Evolutionary conservation across 2,329 filamentous ascomycete species (phyloP).

Genomic region (Orbilia quercus): DNA sequence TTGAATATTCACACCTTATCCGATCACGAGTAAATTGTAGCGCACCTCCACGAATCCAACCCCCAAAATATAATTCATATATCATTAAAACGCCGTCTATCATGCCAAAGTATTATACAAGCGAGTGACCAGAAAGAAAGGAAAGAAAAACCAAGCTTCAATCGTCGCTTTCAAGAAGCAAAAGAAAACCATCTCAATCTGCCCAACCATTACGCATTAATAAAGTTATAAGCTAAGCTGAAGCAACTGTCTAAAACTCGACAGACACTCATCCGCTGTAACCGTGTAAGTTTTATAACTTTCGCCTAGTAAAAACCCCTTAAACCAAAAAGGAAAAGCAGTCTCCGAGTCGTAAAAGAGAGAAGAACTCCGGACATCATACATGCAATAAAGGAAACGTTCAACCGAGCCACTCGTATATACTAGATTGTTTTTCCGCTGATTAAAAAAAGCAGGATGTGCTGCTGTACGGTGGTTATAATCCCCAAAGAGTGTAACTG

Average conservation of each 20-base stretch:
- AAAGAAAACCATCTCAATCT: slow-evolving; percentile 19
- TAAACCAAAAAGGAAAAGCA: slow-evolving; percentile 7
- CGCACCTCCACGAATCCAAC: neutral
- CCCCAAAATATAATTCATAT: neutral
- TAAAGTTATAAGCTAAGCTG: slow-evolving; percentile 4
- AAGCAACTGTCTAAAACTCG: neutral
- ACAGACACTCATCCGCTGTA: neutral
- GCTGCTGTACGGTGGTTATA: neutral
- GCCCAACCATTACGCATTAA: slow-evolving; percentile 52
- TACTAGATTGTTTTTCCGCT: slow-evolving; percentile 5
- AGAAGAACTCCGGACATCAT: slow-evolving; percentile 43
- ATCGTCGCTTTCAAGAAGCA: slow-evolving; percentile 1
- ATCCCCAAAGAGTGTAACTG: slow-evolving; percentile 10
- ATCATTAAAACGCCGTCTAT: slow-evolving; percentile 32
- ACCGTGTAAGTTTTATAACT: neutral
- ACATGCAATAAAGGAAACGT: slow-evolving; percentile 23
- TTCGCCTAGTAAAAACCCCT: neutral
- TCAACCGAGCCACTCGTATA: slow-evolving; percentile 5
- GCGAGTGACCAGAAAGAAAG: slow-evolving; percentile 38
- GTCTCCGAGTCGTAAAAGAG: slow-evolving; percentile 5
- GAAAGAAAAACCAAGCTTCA: slow-evolving; percentile 1
- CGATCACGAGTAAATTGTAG: neutral
- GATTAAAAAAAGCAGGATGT: neutral
- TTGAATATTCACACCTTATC: neutral
- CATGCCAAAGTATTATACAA: slow-evolving; percentile 53